These are phyloP conservation scores for Magnolia sinica DNA, from an alignment of 164 flowering plant species.

Conservation along the genomic window DNA sequence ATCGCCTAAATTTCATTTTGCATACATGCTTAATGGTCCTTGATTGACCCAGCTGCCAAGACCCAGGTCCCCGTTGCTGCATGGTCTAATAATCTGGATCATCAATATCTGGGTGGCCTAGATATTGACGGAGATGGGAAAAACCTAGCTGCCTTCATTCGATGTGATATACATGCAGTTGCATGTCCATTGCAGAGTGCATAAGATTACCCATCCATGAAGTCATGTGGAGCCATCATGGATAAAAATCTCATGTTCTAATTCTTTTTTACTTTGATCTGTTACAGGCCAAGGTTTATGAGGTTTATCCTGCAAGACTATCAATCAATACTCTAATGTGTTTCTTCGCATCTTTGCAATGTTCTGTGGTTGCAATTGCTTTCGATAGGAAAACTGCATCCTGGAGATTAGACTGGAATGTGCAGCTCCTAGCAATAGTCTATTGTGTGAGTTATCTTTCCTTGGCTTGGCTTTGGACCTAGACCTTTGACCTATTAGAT, in stretches of 20 bases:
- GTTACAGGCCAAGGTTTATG: conserved; percentile 25
- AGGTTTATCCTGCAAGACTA: conserved; percentile 39
- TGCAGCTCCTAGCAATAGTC: conserved; percentile 37
- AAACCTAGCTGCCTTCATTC: neutral
- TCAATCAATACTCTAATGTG: conserved; percentile 36
- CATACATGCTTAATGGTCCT: too few relatives aligned
- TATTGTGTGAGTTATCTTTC: conserved; percentile 25
- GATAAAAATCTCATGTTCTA: too few relatives aligned
- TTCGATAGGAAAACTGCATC: conserved; percentile 24
- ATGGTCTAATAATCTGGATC: neutral
- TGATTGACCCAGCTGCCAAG: neutral
- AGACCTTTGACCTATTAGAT: neutral
- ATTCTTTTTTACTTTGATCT: too few relatives aligned
- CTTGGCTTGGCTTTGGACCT: neutral
- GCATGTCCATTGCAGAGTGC: neutral
- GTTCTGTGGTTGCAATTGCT: conserved; percentile 29
- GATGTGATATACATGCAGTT: neutral
- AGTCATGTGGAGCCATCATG: neutral
- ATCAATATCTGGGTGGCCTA: neutral
- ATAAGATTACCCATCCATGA: neutral
- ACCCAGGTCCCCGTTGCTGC: too few relatives aligned
- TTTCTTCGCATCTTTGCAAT: conserved; percentile 41
- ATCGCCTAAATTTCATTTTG: too few relatives aligned
- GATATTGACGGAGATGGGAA: neutral
- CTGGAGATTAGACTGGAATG: conserved; percentile 41